Evolutionary conservation across 2,329 filamentous ascomycete genomes (phyloP).

Genomic region (Thermothelomyces thermophilus): DNA sequence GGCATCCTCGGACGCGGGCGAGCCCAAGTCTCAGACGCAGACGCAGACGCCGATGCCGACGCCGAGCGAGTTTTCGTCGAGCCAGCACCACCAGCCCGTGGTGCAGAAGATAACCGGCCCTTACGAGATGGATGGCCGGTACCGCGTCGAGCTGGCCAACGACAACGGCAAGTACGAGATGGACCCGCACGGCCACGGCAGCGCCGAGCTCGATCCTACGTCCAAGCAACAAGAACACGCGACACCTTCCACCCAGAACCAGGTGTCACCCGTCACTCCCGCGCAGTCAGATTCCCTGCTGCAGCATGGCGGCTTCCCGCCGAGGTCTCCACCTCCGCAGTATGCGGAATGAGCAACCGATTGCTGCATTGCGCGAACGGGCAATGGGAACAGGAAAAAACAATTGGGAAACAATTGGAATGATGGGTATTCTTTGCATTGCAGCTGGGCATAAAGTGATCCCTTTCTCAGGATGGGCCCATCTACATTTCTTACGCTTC

Average conservation of each 20-base stretch:
- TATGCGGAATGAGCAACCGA: neutral
- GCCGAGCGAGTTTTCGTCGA: neutral
- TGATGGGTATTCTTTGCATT: too few relatives aligned
- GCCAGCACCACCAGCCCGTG: neutral
- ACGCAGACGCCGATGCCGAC: neutral
- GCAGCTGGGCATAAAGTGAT: too few relatives aligned
- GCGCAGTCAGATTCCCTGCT: neutral
- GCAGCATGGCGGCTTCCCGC: neutral
- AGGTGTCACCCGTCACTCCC: neutral
- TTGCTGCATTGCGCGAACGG: too few relatives aligned
- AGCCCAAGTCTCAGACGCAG: neutral
- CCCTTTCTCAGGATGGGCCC: too few relatives aligned
- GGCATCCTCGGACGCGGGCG: neutral
- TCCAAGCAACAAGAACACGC: neutral
- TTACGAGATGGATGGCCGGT: conserved; percentile 18
- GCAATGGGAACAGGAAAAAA: neutral
- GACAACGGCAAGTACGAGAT: conserved; percentile 18
- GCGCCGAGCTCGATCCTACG: conserved; percentile 7
- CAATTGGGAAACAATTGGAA: too few relatives aligned
- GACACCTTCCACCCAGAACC: neutral
- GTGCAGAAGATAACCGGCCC: neutral
- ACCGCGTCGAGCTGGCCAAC: conserved; percentile 18
- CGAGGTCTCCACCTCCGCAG: neutral
- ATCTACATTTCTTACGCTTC: too few relatives aligned
- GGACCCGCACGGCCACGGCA: conserved; percentile 13